Percentiles rank a stretch among this genome's conserved stretches.
phyloP scores from a whole-genome alignment of 2,329 filamentous ascomycete genomes.

The Periconia macrospinosa region DNA sequence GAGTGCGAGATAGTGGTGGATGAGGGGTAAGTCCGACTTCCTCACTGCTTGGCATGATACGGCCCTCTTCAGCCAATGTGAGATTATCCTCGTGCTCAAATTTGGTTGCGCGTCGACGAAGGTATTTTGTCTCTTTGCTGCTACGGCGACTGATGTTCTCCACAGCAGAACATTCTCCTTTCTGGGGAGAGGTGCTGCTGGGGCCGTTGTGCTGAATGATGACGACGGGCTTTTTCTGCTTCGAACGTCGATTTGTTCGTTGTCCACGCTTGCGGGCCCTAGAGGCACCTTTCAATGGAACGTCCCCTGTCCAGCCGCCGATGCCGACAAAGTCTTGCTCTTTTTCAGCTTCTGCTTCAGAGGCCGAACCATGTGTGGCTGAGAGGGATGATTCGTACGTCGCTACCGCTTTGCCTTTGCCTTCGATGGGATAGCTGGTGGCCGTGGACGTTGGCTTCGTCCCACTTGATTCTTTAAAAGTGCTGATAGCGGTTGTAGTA shows the following conservation, averaged over 20 bases:
- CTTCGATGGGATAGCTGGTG: constrained; percentile 18
- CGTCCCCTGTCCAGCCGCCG: constrained; percentile 20
- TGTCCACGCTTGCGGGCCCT: constrained; percentile 11
- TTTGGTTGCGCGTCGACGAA: constrained; percentile 16
- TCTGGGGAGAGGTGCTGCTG: constrained; percentile 4
- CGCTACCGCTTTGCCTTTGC: constrained; percentile 15
- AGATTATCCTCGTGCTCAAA: constrained; percentile 1
- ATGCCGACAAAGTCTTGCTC: constrained; percentile 16
- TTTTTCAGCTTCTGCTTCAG: constrained; percentile 20
- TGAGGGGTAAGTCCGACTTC: neutral
- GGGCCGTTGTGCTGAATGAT: constrained; percentile 15
- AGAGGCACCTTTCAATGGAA: constrained; percentile 13
- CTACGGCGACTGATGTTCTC: constrained; percentile 4
- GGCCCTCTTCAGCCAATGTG: constrained; percentile 15
- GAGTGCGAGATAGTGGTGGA: constrained; percentile 13
- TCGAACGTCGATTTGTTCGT: constrained; percentile 4
- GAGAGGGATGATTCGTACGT: constrained; percentile 26
- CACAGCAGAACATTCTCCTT: constrained; percentile 3
- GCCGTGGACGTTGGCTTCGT: constrained; percentile 34
- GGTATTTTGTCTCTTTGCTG: constrained; percentile 14
- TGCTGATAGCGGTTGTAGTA: constrained; percentile 17
- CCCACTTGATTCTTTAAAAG: constrained; percentile 17
- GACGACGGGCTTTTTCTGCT: constrained; percentile 25
- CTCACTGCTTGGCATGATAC: neutral
- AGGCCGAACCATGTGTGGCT: constrained; percentile 28